phyloP scores from a whole-genome alignment of 495 filamentous ascomycete genomes.

The Niebla homalea region DNA sequence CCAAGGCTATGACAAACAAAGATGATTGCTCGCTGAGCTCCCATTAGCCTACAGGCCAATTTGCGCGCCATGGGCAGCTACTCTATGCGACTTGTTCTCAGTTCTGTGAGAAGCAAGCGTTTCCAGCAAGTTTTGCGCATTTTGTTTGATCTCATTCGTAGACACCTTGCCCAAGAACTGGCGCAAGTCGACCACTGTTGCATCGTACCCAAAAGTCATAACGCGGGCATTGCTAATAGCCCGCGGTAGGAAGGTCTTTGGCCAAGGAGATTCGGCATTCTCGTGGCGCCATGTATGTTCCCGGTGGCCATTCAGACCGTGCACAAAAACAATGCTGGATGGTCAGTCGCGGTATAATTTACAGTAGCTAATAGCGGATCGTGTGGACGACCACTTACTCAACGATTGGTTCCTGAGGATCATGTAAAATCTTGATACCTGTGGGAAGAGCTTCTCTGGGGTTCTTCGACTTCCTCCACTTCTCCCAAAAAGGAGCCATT shows the following conservation, averaged over 20 bases:
- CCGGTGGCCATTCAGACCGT: slow-evolving; percentile 68
- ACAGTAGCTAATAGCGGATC: too few species aligned
- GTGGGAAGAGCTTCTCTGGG: too few species aligned
- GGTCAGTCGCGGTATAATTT: not conserved
- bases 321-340: slow-evolving; percentile 50
- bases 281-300: slow-evolving; percentile 56
- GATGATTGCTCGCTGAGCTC: slow-evolving; percentile 5
- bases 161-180: slow-evolving; percentile 9
- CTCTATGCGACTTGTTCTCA: slow-evolving; percentile 9
- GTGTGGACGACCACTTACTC: too few species aligned
- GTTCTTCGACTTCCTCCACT: too few species aligned
- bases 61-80: not conserved
- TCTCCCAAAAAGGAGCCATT: too few species aligned
- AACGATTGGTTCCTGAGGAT: too few species aligned
- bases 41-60: not conserved
- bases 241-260: slow-evolving; percentile 21
- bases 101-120: slow-evolving; percentile 12
- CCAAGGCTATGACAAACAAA: slow-evolving; percentile 1
- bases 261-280: slow-evolving; percentile 55
- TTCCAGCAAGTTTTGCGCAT: slow-evolving; percentile 15
- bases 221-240: slow-evolving; percentile 17
- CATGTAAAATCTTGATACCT: too few species aligned
- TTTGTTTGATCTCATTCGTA: slow-evolving; percentile 15
- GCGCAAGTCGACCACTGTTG: slow-evolving; percentile 13
- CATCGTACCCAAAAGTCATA: slow-evolving; percentile 22